Conservation (phyloP, 2,329 filamentous ascomycete genomes). For the Pyricularia pennisetigena region DNA sequence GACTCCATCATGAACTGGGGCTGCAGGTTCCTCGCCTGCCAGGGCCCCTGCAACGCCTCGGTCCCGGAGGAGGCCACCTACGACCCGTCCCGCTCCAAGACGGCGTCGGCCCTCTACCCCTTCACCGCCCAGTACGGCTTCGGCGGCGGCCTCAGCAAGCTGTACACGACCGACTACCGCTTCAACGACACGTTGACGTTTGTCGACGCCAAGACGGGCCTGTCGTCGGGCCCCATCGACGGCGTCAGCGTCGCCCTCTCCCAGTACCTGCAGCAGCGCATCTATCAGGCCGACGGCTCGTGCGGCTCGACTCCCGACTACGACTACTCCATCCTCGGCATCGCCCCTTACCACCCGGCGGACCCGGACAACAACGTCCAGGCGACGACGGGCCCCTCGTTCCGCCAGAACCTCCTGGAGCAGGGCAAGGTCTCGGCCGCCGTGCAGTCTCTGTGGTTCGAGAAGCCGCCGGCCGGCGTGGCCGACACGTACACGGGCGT, state of each 20-base stretch:
- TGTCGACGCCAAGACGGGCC: background rate
- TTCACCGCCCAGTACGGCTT: background rate
- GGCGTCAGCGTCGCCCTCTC: background rate
- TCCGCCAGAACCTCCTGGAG: slow-evolving; percentile 2
- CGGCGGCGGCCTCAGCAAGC: background rate
- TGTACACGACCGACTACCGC: background rate
- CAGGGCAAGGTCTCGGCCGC: slow-evolving; percentile 2
- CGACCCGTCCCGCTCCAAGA: background rate
- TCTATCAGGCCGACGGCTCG: background rate
- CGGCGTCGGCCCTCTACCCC: background rate
- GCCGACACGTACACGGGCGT: background rate
- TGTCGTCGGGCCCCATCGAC: background rate
- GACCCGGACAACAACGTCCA: background rate
- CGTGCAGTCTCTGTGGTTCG: background rate
- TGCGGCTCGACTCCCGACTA: background rate
- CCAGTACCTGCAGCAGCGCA: background rate
- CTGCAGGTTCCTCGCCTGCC: slow-evolving; percentile 1
- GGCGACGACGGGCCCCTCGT: background rate
- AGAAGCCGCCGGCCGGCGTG: background rate
- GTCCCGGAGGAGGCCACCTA: background rate
- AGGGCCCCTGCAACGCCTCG: slow-evolving; percentile 1
- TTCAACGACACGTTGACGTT: slow-evolving; percentile 2
- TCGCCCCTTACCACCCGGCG: background rate
- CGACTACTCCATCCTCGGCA: slow-evolving; percentile 2
- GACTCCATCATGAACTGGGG: slow-evolving; percentile 1